Evolutionary conservation across 306 rosid genomes (phyloP).

Genomic region (Cucurbita argyrosperma): DNA sequence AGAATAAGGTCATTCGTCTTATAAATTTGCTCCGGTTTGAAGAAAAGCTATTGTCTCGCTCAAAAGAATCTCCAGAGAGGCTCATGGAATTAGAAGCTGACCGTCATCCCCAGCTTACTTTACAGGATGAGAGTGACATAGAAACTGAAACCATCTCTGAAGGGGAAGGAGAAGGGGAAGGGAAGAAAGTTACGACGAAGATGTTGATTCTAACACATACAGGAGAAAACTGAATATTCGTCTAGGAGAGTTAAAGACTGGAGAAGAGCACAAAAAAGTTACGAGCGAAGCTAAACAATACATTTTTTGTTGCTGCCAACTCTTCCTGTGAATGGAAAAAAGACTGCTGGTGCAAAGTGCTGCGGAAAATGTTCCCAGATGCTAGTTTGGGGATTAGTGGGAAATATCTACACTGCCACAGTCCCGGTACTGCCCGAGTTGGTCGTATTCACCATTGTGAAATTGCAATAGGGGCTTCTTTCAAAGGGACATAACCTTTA

Average conservation of each 20-base stretch:
- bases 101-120: slow-evolving; percentile 19
- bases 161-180: neutral
- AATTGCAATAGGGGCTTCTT: neutral
- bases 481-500: neutral
- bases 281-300: slow-evolving; percentile 79
- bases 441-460: neutral
- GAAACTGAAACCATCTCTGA: slow-evolving; percentile 17
- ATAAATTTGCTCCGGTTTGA: slow-evolving; percentile 74
- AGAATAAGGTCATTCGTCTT: slow-evolving; percentile 80
- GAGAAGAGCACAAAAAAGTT: slow-evolving; percentile 70
- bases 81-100: slow-evolving; percentile 27
- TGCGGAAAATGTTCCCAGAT: slow-evolving; percentile 77
- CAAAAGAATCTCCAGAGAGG: slow-evolving; percentile 28
- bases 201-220: slow-evolving; percentile 7
- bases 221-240: slow-evolving; percentile 20
- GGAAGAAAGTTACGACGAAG: slow-evolving; percentile 31
- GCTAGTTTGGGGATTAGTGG: slow-evolving; percentile 84
- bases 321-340: slow-evolving; percentile 90
- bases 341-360: slow-evolving; percentile 70
- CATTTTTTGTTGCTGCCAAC: slow-evolving; percentile 93
- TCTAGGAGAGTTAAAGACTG: slow-evolving; percentile 34
- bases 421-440: slow-evolving; percentile 45
- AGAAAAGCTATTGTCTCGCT: slow-evolving; percentile 55
- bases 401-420: slow-evolving; percentile 86
- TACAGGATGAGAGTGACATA: slow-evolving; percentile 37